Evolutionary conservation across 192 early-diverging fungal genomes (phyloP), one percentile per base, ranked within the genome.

Genomic region (Podila verticillata): DNA sequence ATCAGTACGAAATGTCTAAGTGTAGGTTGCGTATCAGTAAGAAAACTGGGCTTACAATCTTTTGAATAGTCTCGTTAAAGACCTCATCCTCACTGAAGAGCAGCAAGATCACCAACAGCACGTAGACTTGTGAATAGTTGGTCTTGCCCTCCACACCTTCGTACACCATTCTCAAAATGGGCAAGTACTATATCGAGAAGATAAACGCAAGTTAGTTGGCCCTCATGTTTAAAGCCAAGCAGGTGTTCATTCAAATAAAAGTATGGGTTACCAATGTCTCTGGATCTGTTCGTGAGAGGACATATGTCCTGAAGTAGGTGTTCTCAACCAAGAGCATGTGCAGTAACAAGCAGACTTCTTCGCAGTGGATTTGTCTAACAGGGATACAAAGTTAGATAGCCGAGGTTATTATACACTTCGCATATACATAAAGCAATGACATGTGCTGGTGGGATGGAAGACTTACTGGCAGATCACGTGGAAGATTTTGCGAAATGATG

Each of bases 241-340:
- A 29, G 1, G 22, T 4, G 20, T 54, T 15, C 22, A 4, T 54
- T 26, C 51, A 54, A 54, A 24, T 7, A 26, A 30, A 48, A 59
- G 31, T n/a, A 28, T 20, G 9, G 20, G 75, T 73, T 83, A 93
- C 90, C 74, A 94, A 75, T n/a, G 87, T 90, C 65, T 94, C 93
- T 7, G 92, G 93, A 67, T 94, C 93, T 0, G 90, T 91, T 19
- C 91, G 75, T 4, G 93, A 94, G 20, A 94, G 66, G 4, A 94
- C 86, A 73, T 93, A 94, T 15, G 87, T 90, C 35, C 89, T 72
- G 66, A 94, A 94, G 19, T 83, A 82, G 12, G 87, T 85, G 59
- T 93, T 94, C 59, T 91, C 88, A 4, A 93, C 72, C 35, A 94
- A 63, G 17, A 93, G 70, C 6, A 85, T 68, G 68, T 94, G 92